phyloP scores from a whole-genome alignment of 257 asterid genomes.

The Solanum gracilifrons region DNA sequence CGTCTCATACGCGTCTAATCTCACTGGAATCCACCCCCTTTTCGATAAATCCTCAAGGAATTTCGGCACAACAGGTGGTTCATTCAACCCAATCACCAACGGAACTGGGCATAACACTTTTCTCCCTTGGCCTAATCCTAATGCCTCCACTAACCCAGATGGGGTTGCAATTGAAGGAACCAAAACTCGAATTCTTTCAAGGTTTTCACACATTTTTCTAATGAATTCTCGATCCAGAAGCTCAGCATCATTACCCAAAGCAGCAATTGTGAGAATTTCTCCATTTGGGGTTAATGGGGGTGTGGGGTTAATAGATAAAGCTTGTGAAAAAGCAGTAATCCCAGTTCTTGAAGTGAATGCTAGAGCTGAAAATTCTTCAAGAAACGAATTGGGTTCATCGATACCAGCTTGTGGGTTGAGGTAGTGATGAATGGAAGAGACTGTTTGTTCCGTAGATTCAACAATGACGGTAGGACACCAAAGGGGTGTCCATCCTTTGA shows the following conservation, averaged over 20 bases:
- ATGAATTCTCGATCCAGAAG: conserved; percentile 37
- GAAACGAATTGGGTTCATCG: conserved; percentile 11
- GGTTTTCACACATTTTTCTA: conserved; percentile 34
- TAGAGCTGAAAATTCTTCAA: conserved; percentile 51
- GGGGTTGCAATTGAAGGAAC: conserved; percentile 72
- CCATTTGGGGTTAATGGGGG: conserved; percentile 35
- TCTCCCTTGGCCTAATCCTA: conserved; percentile 47
- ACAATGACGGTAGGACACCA: conserved; percentile 63
- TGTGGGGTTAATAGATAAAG: conserved; percentile 11
- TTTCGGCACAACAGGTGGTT: conserved; percentile 73
- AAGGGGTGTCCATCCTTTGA: conserved; percentile 53
- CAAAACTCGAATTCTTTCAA: conserved; percentile 33
- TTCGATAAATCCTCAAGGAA: conserved; percentile 36
- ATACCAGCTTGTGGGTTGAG: conserved; percentile 9
- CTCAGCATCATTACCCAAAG: conserved; percentile 64
- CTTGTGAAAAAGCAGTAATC: conserved; percentile 45
- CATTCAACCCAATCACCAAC: conserved; percentile 45
- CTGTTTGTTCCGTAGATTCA: conserved; percentile 44
- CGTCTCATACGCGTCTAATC: conserved; percentile 58
- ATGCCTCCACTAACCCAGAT: conserved; percentile 39
- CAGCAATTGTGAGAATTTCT: conserved; percentile 39
- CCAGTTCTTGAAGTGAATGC: conserved; percentile 84
- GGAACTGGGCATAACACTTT: conserved; percentile 72
- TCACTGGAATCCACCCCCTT: conserved; percentile 48
- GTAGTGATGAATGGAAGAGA: conserved; percentile 30